Evolutionary conservation across 257 asterid species (phyloP).

Genomic region (Plantago ovata): DNA sequence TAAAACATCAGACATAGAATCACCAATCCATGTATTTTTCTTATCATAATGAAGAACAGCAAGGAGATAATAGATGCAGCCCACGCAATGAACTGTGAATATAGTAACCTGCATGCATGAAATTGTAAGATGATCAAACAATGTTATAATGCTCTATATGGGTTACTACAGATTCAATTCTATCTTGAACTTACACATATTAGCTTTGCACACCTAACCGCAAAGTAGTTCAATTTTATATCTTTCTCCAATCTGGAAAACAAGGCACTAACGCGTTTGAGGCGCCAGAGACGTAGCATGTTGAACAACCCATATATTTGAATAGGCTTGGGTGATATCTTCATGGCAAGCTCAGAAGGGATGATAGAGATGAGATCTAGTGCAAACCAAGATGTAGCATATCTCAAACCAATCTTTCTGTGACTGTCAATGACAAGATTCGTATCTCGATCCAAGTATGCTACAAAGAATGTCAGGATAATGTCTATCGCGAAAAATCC

Average conservation of each 20-base stretch:
- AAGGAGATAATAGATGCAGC: conserved; percentile 24
- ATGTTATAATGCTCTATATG: background rate
- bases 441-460: conserved; percentile 41
- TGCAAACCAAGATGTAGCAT: conserved; percentile 44
- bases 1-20: conserved; percentile 19
- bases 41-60: conserved; percentile 20
- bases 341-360: conserved; percentile 49
- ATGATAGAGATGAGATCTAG: conserved; percentile 50
- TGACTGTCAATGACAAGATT: conserved; percentile 45
- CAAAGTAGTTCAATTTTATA: conserved; percentile 39
- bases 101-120: conserved; percentile 41
- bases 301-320: conserved; percentile 41
- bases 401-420: conserved; percentile 40
- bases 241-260: conserved; percentile 39
- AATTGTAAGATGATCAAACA: background rate
- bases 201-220: conserved; percentile 52
- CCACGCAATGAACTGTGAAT: conserved; percentile 29
- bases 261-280: conserved; percentile 45
- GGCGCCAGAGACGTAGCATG: conserved; percentile 66
- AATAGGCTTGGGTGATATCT: conserved; percentile 33
- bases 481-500: conserved; percentile 58
- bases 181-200: conserved; percentile 39
- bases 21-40: conserved; percentile 23
- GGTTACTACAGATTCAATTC: background rate
- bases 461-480: conserved; percentile 59